These are phyloP conservation scores for Glycyrrhiza uralensis DNA, from an alignment of 306 rosid species.

Conservation along the genomic window DNA sequence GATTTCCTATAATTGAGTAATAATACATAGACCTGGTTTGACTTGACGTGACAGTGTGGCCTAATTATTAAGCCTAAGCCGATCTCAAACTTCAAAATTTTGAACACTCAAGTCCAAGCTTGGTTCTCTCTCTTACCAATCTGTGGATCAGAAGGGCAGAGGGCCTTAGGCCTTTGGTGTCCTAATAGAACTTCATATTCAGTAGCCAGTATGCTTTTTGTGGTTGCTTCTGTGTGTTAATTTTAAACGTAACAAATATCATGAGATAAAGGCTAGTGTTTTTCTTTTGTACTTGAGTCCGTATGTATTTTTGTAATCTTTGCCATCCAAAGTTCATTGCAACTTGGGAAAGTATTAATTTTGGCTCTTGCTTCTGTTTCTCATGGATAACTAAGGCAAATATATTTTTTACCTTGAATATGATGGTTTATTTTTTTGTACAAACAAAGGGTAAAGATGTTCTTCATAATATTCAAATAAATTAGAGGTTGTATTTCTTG, in stretches of 20 bases:
- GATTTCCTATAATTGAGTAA: not conserved
- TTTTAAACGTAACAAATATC: not conserved
- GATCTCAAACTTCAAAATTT: slow-evolving; percentile 1
- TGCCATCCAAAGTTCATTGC: not conserved
- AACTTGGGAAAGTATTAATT: not conserved
- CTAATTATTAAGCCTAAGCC: not conserved
- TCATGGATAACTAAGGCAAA: not conserved
- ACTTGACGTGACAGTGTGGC: not conserved
- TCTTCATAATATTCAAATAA: not conserved
- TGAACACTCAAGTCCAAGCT: not conserved
- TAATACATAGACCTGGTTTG: not conserved
- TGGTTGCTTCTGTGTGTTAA: not conserved
- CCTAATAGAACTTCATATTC: not conserved
- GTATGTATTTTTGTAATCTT: not conserved
- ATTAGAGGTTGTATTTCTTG: not conserved
- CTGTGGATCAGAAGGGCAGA: not conserved
- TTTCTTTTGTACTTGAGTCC: not conserved
- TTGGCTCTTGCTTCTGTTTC: not conserved
- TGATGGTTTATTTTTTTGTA: not conserved
- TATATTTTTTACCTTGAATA: not conserved
- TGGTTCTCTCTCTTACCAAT: not conserved
- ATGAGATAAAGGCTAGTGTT: not conserved
- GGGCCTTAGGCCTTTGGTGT: not conserved
- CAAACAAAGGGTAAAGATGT: not conserved
- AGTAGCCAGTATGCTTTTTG: not conserved